Evolutionary conservation across 179 eudicot species (phyloP).

Genomic region (Nepenthes alata): DNA sequence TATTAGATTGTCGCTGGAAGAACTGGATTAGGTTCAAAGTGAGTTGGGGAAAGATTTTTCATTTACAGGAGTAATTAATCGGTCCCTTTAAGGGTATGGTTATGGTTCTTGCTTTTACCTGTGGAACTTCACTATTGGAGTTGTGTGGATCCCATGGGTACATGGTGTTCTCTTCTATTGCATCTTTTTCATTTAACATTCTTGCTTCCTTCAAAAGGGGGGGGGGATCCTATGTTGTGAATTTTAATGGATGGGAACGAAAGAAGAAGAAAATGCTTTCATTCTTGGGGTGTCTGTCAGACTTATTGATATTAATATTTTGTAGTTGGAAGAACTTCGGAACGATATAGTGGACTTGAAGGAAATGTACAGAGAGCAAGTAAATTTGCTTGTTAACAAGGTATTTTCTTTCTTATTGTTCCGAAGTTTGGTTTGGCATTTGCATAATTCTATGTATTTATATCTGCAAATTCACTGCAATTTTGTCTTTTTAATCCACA

Average conservation of each 20-base stretch:
- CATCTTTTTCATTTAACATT: not conserved
- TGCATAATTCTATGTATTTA: not conserved
- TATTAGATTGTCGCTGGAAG: too few species aligned
- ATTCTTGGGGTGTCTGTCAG: not conserved
- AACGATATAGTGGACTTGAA: slow-evolving; percentile 94
- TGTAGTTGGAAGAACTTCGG: slow-evolving; percentile 94
- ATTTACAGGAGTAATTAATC: too few species aligned
- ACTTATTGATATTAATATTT: not conserved
- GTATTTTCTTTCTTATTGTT: slow-evolving; percentile 21
- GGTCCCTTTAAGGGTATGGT: too few species aligned
- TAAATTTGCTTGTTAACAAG: slow-evolving; percentile 87
- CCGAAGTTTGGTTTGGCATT: not conserved
- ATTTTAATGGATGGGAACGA: not conserved
- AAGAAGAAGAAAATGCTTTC: not conserved
- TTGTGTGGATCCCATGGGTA: not conserved
- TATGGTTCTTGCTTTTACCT: too few species aligned
- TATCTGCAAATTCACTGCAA: not conserved
- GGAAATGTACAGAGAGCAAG: slow-evolving; percentile 99
- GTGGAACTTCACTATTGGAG: too few species aligned
- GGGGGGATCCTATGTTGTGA: not conserved
- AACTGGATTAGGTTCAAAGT: too few species aligned
- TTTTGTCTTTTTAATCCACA: slow-evolving; percentile 10
- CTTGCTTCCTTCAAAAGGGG: too few species aligned
- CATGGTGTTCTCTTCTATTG: not conserved
- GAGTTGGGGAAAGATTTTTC: too few species aligned